Percentiles rank a stretch among this genome's conserved stretches.
These are phyloP conservation scores for Xylariales sp. DNA, from an alignment of 2,329 filamentous ascomycete species.

Conservation along the genomic window DNA sequence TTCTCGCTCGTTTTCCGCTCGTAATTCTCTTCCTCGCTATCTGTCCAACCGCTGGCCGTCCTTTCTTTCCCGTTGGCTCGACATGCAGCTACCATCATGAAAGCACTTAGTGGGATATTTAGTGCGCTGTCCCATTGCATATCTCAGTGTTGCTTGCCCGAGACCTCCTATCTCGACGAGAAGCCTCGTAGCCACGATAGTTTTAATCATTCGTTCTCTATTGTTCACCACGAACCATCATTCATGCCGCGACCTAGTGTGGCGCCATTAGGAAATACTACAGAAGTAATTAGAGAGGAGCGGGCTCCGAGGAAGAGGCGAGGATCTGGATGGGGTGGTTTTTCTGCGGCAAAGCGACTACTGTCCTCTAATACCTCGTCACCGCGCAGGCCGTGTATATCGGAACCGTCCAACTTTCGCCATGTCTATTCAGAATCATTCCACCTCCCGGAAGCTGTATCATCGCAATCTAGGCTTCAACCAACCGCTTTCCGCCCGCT, in stretches of 20 bases:
- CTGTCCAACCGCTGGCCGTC: conserved; percentile 49
- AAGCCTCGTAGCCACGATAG: conserved; percentile 54
- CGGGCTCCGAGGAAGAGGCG: conserved; percentile 53
- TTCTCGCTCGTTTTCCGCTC: conserved; percentile 36
- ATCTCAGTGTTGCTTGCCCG: conserved; percentile 58
- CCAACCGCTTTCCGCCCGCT: conserved; percentile 63
- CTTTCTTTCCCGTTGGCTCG: conserved; percentile 41
- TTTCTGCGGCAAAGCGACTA: conserved; percentile 60
- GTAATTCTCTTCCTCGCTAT: conserved; percentile 37
- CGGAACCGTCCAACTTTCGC: conserved; percentile 68
- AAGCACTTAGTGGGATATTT: conserved; percentile 56
- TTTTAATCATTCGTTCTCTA: conserved; percentile 52
- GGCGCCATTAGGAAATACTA: conserved; percentile 42
- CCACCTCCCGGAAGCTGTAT: conserved; percentile 43
- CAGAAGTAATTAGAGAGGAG: conserved; percentile 49
- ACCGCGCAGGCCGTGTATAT: conserved; percentile 67
- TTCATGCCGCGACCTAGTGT: conserved; percentile 51
- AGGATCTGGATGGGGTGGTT: conserved; percentile 56
- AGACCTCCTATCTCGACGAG: conserved; percentile 54
- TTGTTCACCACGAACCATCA: conserved; percentile 55
- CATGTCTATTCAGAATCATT: conserved; percentile 61
- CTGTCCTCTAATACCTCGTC: conserved; percentile 54
- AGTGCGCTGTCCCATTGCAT: conserved; percentile 61
- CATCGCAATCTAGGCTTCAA: conserved; percentile 46
- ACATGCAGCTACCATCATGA: conserved; percentile 54